Conservation (phyloP, 2,329 filamentous ascomycete species). For the Trichoderma sp. region DNA sequence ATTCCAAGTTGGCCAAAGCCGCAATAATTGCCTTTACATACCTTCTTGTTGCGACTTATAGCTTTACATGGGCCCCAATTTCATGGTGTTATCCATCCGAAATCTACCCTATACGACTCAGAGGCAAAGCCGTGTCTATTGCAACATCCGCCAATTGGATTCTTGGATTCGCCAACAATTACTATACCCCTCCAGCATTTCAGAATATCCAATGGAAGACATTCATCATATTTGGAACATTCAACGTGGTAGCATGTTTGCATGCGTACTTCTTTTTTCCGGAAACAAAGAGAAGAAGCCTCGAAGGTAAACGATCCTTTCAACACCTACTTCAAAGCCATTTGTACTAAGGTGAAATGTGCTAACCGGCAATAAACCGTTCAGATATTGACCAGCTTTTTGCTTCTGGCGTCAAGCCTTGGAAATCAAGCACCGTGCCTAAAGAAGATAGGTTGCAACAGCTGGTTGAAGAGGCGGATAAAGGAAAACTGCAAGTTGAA, state of each 20-base stretch:
- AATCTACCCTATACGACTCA: neutral
- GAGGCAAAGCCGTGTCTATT: constrained; percentile 8
- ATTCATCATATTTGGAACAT: neutral
- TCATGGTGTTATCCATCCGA: constrained; percentile 15
- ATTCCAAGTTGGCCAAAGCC: neutral
- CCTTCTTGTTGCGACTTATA: constrained; percentile 11
- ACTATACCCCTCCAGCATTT: neutral
- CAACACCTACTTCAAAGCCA: neutral
- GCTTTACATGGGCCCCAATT: neutral
- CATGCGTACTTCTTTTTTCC: neutral
- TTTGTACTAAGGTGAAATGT: neutral
- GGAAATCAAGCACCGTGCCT: neutral
- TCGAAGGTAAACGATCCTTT: neutral
- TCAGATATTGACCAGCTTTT: neutral
- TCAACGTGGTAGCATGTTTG: neutral
- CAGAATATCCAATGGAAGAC: neutral
- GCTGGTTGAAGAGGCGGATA: constrained; percentile 2
- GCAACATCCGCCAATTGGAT: constrained; percentile 15
- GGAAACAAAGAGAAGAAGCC: neutral
- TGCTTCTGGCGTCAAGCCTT: constrained; percentile 2
- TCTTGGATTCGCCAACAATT: constrained; percentile 36
- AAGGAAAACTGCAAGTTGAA: constrained; percentile 1
- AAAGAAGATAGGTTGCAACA: constrained; percentile 1
- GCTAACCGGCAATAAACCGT: neutral
- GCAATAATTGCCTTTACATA: constrained; percentile 13